phyloP scores from a whole-genome alignment of 2,329 filamentous ascomycete species.

The Colletotrichum paranaense region DNA sequence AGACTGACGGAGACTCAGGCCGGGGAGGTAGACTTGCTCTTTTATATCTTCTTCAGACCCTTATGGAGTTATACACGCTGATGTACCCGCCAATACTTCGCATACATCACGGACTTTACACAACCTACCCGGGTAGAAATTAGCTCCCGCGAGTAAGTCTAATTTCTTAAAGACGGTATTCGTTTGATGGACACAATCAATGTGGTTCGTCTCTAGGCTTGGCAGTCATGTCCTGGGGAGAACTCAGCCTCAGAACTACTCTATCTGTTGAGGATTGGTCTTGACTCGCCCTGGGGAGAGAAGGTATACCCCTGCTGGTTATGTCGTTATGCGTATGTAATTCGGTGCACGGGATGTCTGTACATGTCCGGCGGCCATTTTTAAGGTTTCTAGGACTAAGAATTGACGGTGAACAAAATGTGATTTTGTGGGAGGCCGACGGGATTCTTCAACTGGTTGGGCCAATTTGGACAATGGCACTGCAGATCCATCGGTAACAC shows the following conservation, averaged over 20 bases:
- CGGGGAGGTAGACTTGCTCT: not conserved
- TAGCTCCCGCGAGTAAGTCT: too few relatives aligned
- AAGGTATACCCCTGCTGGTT: not conserved
- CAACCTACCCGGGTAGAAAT: too few relatives aligned
- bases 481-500: not conserved
- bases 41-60: not conserved
- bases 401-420: not conserved
- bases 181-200: too few relatives aligned
- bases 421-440: too few relatives aligned
- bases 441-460: not conserved
- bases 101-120: too few relatives aligned
- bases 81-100: too few relatives aligned
- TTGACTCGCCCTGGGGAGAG: not conserved
- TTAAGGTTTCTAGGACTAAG: not conserved
- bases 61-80: too few relatives aligned
- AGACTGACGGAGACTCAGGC: rapidly evolving
- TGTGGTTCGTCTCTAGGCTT: too few relatives aligned
- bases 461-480: not conserved
- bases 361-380: not conserved
- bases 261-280: not conserved
- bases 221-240: too few relatives aligned
- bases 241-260: not conserved
- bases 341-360: not conserved
- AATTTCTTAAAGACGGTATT: too few relatives aligned
- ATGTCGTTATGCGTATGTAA: not conserved